These are phyloP conservation scores for Aspergillus novoparasiticus DNA, from an alignment of 2,329 filamentous ascomycete species.

Conservation along the genomic window DNA sequence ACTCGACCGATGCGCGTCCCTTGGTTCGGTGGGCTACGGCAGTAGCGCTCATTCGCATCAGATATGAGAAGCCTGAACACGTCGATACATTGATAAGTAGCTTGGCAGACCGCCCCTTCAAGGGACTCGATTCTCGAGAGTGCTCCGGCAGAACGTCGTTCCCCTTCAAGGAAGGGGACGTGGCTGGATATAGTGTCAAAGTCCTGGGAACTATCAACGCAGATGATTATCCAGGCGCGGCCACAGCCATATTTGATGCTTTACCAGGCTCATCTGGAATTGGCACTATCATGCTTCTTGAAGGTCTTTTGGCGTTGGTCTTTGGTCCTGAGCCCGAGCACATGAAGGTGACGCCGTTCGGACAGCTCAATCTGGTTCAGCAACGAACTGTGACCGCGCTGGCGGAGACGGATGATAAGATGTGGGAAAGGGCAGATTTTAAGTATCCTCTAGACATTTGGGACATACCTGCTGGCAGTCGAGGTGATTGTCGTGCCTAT, in stretches of 20 bases:
- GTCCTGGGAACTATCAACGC: neutral
- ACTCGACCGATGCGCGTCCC: too few relatives aligned
- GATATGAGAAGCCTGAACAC: too few relatives aligned
- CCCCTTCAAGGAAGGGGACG: neutral
- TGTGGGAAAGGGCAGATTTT: neutral
- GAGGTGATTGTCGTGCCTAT: neutral
- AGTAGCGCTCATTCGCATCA: too few relatives aligned
- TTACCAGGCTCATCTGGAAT: neutral
- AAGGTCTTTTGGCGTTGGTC: constrained; percentile 4
- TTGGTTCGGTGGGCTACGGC: too few relatives aligned
- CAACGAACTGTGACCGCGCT: too few relatives aligned
- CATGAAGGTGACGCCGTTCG: neutral
- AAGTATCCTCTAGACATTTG: too few relatives aligned
- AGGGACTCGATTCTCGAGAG: too few relatives aligned
- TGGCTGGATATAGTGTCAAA: neutral
- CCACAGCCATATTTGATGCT: neutral
- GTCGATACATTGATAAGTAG: too few relatives aligned
- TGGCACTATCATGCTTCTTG: neutral
- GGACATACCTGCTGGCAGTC: neutral
- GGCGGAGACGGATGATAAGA: too few relatives aligned
- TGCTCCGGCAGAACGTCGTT: neutral
- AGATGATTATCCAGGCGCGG: neutral
- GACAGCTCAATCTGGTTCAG: too few relatives aligned
- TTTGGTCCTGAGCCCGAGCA: constrained; percentile 4
- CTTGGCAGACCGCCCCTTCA: too few relatives aligned